phyloP scores from a whole-genome alignment of 805 yeast genomes.

The Saturnispora quitensis region DNA sequence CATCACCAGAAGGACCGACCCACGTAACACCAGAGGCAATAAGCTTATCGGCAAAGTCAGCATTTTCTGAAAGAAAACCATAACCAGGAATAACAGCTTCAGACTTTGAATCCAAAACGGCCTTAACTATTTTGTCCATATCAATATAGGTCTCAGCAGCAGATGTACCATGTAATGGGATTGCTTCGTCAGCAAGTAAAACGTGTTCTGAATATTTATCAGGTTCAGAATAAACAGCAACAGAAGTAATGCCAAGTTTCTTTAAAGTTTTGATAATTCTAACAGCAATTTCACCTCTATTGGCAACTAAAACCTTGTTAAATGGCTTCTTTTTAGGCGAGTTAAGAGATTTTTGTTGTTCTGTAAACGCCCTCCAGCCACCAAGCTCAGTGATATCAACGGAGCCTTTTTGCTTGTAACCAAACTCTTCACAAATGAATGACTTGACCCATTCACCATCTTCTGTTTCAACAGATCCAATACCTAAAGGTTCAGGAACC shows the following conservation, averaged over 20 bases:
- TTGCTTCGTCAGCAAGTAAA: slow-evolving; percentile 67
- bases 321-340: slow-evolving; percentile 47
- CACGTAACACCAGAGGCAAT: slow-evolving; percentile 75
- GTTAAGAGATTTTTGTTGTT: slow-evolving; percentile 19
- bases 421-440: slow-evolving; percentile 88
- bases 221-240: slow-evolving; percentile 86
- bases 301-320: slow-evolving; percentile 82
- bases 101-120: slow-evolving; percentile 76
- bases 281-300: slow-evolving; percentile 97
- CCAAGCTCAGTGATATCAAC: slow-evolving; percentile 79
- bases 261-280: slow-evolving; percentile 84
- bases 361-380: slow-evolving; percentile 71
- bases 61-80: slow-evolving; percentile 93
- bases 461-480: slow-evolving; percentile 81
- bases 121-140: slow-evolving; percentile 74
- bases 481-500: slow-evolving; percentile 94
- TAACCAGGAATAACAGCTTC: slow-evolving; percentile 98
- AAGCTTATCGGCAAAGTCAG: slow-evolving; percentile 89
- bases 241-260: slow-evolving; percentile 64
- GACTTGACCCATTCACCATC: slow-evolving; percentile 84
- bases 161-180: slow-evolving; percentile 69
- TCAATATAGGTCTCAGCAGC: slow-evolving; percentile 89
- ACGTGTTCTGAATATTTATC: slow-evolving; percentile 89
- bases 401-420: slow-evolving; percentile 65
- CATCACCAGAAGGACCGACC: slow-evolving; percentile 95